Conservation (phyloP, 352 stramenopile species). For the Phytopythium montanum region DNA sequence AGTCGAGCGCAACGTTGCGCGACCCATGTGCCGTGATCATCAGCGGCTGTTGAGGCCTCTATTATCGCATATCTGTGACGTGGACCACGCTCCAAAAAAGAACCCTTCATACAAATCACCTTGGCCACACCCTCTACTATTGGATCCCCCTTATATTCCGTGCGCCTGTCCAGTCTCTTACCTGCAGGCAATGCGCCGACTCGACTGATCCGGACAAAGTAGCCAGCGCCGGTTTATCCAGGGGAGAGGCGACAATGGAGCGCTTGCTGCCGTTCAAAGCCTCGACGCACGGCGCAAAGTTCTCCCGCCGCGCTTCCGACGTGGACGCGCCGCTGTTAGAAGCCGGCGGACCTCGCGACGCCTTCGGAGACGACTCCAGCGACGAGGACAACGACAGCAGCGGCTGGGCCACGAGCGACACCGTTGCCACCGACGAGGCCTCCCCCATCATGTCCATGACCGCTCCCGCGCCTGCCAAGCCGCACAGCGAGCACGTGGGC, state of each 20-base stretch:
- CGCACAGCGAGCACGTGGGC: not conserved
- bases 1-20: not conserved
- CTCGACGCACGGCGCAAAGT: constrained; percentile 12
- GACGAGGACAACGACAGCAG: not conserved
- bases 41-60: not conserved
- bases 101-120: not conserved
- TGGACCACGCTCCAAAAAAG: not conserved
- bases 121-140: not conserved
- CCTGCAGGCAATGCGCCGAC: not conserved
- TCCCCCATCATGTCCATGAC: not conserved
- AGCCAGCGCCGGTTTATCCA: too few species aligned
- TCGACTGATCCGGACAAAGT: not conserved
- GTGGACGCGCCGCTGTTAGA: not conserved
- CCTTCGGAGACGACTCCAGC: not conserved
- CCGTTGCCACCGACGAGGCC: not conserved
- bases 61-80: not conserved
- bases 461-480: not conserved
- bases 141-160: not conserved
- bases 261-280: constrained; percentile 5
- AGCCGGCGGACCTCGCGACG: not conserved
- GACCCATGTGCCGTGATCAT: not conserved
- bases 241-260: constrained; percentile 2
- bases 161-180: not conserved
- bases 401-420: not conserved
- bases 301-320: constrained; percentile 18